Evolutionary conservation across 2,329 filamentous ascomycete species (phyloP).

Genomic region (Ophiostoma sp.): DNA sequence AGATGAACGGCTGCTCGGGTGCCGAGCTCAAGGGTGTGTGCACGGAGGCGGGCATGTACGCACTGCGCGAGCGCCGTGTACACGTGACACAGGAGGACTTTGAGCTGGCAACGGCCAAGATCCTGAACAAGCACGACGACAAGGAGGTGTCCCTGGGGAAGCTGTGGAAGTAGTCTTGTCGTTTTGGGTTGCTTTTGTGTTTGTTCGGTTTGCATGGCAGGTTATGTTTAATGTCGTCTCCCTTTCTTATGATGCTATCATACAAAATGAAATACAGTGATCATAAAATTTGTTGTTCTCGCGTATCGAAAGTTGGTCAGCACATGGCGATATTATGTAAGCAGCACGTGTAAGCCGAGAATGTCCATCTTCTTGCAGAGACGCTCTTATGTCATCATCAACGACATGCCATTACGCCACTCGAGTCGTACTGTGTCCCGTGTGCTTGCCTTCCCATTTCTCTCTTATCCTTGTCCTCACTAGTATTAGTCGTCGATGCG

Average conservation of each 20-base stretch:
- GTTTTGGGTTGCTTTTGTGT: neutral
- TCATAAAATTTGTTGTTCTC: neutral
- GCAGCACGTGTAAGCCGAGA: neutral
- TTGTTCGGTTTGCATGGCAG: slow-evolving; percentile 8
- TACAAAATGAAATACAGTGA: neutral
- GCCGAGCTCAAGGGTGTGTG: slow-evolving; percentile 98
- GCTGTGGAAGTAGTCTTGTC: slow-evolving; percentile 47
- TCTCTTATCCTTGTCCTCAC: too few relatives aligned
- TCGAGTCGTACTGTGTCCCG: neutral
- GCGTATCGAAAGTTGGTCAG: neutral
- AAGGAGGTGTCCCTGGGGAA: slow-evolving; percentile 86
- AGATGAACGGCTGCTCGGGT: slow-evolving; percentile 99
- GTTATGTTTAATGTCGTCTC: slow-evolving; percentile 13
- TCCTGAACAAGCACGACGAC: slow-evolving; percentile 98
- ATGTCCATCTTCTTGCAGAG: too few relatives aligned
- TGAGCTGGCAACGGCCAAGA: slow-evolving; percentile 96
- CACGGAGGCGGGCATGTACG: slow-evolving; percentile 98
- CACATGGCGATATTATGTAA: neutral
- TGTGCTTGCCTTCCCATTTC: too few relatives aligned
- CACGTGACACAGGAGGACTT: slow-evolving; percentile 99
- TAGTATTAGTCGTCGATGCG: too few relatives aligned
- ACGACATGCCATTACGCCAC: neutral
- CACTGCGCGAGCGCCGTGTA: slow-evolving; percentile 86
- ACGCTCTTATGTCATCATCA: too few relatives aligned
- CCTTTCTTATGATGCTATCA: neutral